Percentiles rank a stretch among this genome's conserved stretches.
phyloP scores from a whole-genome alignment of 140 eudicot species.

The Flaveria floridana region DNA sequence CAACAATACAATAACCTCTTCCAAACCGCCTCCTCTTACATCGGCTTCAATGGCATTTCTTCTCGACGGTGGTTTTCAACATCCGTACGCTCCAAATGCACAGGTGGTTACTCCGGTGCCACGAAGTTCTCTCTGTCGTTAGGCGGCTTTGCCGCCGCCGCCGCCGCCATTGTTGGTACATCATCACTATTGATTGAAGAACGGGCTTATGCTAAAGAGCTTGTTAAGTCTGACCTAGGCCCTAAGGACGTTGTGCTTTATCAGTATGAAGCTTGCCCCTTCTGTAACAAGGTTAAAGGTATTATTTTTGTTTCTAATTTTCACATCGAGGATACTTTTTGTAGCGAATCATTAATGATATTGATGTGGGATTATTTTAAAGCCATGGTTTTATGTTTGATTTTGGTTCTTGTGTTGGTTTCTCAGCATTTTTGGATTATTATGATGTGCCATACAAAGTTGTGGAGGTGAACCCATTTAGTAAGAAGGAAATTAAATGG shows the following conservation, averaged over 20 bases:
- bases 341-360: not conserved
- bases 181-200: constrained; percentile 38
- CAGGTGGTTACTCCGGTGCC: not conserved
- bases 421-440: constrained; percentile 81
- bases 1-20: constrained; percentile 16
- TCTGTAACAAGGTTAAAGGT: constrained; percentile 97
- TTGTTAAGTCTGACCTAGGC: constrained; percentile 29
- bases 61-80: constrained; percentile 35
- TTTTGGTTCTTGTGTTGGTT: not conserved
- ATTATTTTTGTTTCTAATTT: not conserved
- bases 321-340: no score
- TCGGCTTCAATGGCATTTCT: constrained; percentile 6
- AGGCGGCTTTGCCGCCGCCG: constrained; percentile 38
- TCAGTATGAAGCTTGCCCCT: constrained; percentile 95
- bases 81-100: constrained; percentile 16
- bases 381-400: no score
- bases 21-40: constrained; percentile 18
- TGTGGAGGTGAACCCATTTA: constrained; percentile 88
- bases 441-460: constrained; percentile 76
- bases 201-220: constrained; percentile 54
- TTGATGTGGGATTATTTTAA: no score
- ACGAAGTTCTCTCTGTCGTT: constrained; percentile 26
- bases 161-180: constrained; percentile 44
- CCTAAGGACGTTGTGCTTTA: constrained; percentile 79
- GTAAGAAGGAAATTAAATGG: constrained; percentile 88